Conservation (phyloP, 306 rosid genomes). For the Pterocarpus macrocarpus region DNA sequence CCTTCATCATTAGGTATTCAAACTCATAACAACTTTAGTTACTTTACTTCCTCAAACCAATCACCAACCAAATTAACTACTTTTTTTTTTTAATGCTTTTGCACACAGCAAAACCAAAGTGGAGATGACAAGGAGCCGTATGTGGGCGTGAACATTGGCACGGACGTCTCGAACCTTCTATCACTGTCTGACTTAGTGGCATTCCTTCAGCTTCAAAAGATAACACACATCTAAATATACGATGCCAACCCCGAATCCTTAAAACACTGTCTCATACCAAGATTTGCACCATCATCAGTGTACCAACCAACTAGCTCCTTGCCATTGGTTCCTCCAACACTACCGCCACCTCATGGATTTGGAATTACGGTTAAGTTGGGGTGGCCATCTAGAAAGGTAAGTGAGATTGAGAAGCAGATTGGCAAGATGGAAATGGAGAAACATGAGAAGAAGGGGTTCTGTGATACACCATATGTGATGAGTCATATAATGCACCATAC, state of each 20-base stretch:
- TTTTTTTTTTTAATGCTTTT: not conserved
- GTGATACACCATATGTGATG: too few species aligned
- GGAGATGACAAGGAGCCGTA: conserved; percentile 58
- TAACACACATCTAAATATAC: conserved; percentile 77
- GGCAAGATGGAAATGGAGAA: too few species aligned
- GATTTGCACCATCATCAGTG: conserved; percentile 75
- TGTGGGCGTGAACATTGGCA: conserved; percentile 89
- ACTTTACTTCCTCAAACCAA: not conserved
- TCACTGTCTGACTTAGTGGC: conserved; percentile 62
- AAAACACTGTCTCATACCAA: conserved; percentile 69
- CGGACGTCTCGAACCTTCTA: conserved; percentile 71
- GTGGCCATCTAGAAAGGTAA: too few species aligned
- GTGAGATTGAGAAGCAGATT: too few species aligned
- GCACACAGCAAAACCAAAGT: conserved; percentile 50
- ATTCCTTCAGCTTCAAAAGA: conserved; percentile 75
- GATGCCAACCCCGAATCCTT: conserved; percentile 83
- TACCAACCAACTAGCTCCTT: conserved; percentile 89
- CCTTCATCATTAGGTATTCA: conserved; percentile 54
- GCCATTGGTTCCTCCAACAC: conserved; percentile 93
- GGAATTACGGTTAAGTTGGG: too few species aligned
- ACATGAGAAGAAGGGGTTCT: too few species aligned
- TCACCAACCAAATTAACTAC: not conserved
- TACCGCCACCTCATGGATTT: conserved; percentile 87
- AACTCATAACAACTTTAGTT: not conserved
- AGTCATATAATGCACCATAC: too few species aligned